A percentile compares a stretch with the other conserved stretches of the same genome.
These are phyloP conservation scores for Knufia petricola DNA, from an alignment of 2,329 filamentous ascomycete genomes.

Conservation along the genomic window DNA sequence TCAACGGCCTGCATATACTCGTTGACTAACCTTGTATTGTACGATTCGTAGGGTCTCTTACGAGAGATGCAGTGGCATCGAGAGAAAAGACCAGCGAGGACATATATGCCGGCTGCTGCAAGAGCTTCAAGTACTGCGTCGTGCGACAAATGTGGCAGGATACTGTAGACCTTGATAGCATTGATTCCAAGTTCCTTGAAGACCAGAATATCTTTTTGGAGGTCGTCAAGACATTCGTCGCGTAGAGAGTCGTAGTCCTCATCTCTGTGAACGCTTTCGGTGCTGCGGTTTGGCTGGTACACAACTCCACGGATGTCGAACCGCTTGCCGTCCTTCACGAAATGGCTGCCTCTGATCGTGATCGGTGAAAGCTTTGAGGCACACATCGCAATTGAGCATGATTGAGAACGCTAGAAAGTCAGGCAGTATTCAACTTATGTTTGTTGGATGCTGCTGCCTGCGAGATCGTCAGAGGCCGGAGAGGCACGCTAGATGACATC, in stretches of 20 bases:
- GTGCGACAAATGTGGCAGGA: constrained; percentile 73
- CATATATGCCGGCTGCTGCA: constrained; percentile 75
- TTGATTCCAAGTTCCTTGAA: constrained; percentile 82
- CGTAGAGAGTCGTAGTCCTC: neutral
- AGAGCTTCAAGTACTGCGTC: constrained; percentile 72
- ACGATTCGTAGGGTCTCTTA: constrained; percentile 56
- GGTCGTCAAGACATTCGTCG: constrained; percentile 3
- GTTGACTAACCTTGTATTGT: constrained; percentile 76
- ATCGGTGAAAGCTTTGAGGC: too few relatives aligned
- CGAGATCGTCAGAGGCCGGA: too few relatives aligned
- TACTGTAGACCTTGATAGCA: constrained; percentile 80
- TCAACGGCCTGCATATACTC: constrained; percentile 79
- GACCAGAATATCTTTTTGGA: constrained; percentile 63
- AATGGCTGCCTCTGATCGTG: neutral
- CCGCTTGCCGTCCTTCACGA: neutral
- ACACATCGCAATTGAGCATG: too few relatives aligned
- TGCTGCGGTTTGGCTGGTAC: constrained; percentile 1
- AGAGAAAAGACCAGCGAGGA: constrained; percentile 80
- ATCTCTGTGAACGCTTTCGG: neutral
- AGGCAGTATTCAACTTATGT: too few relatives aligned
- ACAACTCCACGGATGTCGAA: constrained; percentile 11
- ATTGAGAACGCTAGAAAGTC: too few relatives aligned
- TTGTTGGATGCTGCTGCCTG: too few relatives aligned
- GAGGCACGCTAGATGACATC: too few relatives aligned
- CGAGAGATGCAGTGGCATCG: constrained; percentile 80